Base-by-base conservation (phyloP, 352 stramenopile genomes). In the Phytophthora vignae region DNA sequence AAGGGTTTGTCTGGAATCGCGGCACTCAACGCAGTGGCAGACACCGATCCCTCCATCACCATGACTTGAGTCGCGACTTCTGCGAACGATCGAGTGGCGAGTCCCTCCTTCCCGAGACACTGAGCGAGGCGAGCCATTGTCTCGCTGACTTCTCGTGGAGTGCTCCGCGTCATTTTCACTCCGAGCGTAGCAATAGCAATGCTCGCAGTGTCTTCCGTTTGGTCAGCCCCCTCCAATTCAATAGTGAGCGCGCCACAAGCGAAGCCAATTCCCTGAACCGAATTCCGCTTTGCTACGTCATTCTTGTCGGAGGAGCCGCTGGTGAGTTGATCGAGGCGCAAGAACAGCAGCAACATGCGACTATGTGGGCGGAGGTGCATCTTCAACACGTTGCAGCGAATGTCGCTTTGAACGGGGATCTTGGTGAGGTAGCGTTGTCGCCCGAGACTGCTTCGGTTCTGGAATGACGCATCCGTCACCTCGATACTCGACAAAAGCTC, bases 281-380 rank as follows among this genome's bases (percentile, higher is more conserved):
- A 72, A 55, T 50, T 29, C 0, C 58, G 71, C 55, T 75, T 74
- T 10, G 14, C 42, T 12, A 2, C 57, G 25, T 73, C 61, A 38
- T 9, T 15, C 21, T 76, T 73, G 7, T 60, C 48, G 1, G 55
- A 44, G 36, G 73, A 70, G 10, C 27, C 22, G 52, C 74, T 88
- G 4, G 69, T 42, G 5, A 92, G 71, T 29, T 88, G 77, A 19
- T 92, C 81, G 9, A 92, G 66, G 4, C 73, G 80, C 22, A 88
- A 50, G 36, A 86, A 68, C 4, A 92, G 46, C 6, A 90, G 61
- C 17, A 92, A 10, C 27, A 92, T 62, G n/a, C 74, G 79, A 21
- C 68, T 77, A 10, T 74, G 56, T 10, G 79, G 74, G 12, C 56
- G 64, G 53, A 79, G 60, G 12, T 63, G 62, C 21, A 73, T 53